A percentile compares a stretch with the other conserved stretches of the same genome.
These are phyloP conservation scores for Hypoxylon rickii DNA, from an alignment of 495 filamentous ascomycete species.

Conservation along the genomic window DNA sequence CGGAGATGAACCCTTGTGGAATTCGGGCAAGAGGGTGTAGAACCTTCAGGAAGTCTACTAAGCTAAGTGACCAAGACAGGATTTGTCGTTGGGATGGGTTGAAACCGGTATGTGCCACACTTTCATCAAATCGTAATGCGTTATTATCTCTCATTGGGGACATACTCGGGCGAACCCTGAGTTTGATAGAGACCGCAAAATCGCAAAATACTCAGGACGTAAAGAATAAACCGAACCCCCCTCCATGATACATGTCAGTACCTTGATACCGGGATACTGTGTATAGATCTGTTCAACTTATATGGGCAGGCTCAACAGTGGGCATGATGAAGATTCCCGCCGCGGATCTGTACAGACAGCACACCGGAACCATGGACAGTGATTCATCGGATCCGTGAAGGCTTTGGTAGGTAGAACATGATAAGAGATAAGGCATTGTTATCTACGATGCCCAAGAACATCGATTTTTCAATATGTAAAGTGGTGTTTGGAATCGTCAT, in stretches of 20 bases:
- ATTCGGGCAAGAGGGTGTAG: too few relatives aligned
- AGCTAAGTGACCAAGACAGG: too few relatives aligned
- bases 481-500: slow-evolving; percentile 18
- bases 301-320: not conserved
- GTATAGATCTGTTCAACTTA: not conserved
- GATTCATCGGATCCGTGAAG: slow-evolving; percentile 7
- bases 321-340: slow-evolving; percentile 6
- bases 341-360: not conserved
- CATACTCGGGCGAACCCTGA: slow-evolving; percentile 15
- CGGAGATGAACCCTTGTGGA: too few relatives aligned
- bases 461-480: slow-evolving; percentile 9
- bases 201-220: slow-evolving; percentile 20
- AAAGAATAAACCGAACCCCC: slow-evolving; percentile 27
- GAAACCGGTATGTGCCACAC: too few relatives aligned
- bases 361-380: slow-evolving; percentile 24
- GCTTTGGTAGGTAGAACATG: not conserved
- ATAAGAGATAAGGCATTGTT: slow-evolving; percentile 3
- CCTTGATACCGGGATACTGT: not conserved
- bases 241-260: slow-evolving; percentile 3
- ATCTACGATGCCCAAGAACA: slow-evolving; percentile 12
- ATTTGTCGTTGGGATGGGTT: too few relatives aligned
- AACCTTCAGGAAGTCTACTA: too few relatives aligned
- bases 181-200: not conserved
- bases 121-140: too few relatives aligned
- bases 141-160: not conserved